Evolutionary conservation across 2,329 filamentous ascomycete genomes (phyloP).

Genomic region (Chrysoporthe deuterocubensis): DNA sequence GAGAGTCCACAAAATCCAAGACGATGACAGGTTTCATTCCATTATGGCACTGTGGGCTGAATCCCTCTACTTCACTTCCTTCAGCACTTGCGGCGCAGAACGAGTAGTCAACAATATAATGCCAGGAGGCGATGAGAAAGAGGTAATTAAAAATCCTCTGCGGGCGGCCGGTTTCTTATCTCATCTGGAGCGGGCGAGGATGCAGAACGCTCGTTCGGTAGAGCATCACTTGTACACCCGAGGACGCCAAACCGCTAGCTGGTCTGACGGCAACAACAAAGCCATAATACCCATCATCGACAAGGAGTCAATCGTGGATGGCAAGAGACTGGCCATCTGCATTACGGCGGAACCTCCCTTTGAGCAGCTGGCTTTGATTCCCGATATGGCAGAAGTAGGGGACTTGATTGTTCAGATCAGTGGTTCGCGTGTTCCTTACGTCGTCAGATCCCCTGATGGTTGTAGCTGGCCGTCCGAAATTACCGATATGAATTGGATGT

Average conservation of each 20-base stretch:
- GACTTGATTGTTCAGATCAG: slow-evolving; percentile 15
- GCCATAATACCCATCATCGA: background rate
- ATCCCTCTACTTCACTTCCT: background rate
- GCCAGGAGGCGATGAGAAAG: too few species aligned
- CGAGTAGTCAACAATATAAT: too few species aligned
- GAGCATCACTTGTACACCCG: slow-evolving; percentile 3
- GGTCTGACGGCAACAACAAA: slow-evolving; percentile 4
- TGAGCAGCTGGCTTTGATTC: background rate
- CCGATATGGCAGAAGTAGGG: background rate
- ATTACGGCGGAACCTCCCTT: background rate
- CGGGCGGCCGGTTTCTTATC: background rate
- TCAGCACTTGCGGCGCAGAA: too few species aligned
- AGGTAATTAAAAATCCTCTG: background rate
- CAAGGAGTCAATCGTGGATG: slow-evolving; percentile 6
- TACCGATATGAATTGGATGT: background rate
- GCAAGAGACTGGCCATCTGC: background rate
- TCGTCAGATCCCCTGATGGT: slow-evolving; percentile 1
- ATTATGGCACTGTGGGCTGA: background rate
- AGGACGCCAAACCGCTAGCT: slow-evolving; percentile 1
- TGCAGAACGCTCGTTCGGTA: background rate
- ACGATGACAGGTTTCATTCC: background rate
- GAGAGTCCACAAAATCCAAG: background rate
- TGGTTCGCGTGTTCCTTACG: slow-evolving; percentile 9
- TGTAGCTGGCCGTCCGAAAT: background rate
- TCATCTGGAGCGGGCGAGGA: background rate